Evolutionary conservation across 441 rosid genomes (phyloP).

Genomic region (Macaranga tanarius): DNA sequence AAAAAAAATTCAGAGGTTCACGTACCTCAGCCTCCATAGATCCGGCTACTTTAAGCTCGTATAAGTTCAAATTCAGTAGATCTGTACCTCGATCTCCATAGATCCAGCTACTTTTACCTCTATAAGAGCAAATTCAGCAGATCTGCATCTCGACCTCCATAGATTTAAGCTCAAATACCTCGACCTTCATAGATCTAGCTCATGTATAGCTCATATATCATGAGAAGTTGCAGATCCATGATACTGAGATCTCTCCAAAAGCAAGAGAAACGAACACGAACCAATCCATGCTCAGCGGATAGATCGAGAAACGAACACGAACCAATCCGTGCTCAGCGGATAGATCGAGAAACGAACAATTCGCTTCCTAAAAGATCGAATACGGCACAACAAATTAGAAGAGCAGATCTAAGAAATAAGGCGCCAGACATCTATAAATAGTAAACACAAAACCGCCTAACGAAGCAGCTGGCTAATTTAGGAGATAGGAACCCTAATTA

Average conservation of each 20-base stretch:
- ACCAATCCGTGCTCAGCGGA: not conserved
- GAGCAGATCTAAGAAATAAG: not conserved
- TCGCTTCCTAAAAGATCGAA: not conserved
- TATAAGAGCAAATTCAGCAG: no score
- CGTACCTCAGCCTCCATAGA: no score
- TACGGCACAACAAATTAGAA: not conserved
- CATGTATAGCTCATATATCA: not conserved
- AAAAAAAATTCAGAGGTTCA: no score
- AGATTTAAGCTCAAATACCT: no score
- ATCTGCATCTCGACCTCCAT: no score
- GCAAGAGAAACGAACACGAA: not conserved
- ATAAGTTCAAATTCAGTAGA: no score
- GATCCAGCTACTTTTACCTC: no score
- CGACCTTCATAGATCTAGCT: not conserved
- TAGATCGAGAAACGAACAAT: conserved; percentile 12
- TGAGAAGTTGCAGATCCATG: not conserved
- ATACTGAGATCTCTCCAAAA: no score
- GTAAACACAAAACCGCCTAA: not conserved
- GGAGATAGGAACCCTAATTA: not conserved
- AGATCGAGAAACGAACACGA: conserved; percentile 2
- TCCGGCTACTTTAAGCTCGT: no score
- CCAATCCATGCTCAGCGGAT: not conserved
- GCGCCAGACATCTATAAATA: not conserved
- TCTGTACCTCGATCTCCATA: no score
- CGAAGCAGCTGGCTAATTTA: no score